Base-by-base conservation (phyloP, 257 asterid genomes). In the Solanum peruvianum region DNA sequence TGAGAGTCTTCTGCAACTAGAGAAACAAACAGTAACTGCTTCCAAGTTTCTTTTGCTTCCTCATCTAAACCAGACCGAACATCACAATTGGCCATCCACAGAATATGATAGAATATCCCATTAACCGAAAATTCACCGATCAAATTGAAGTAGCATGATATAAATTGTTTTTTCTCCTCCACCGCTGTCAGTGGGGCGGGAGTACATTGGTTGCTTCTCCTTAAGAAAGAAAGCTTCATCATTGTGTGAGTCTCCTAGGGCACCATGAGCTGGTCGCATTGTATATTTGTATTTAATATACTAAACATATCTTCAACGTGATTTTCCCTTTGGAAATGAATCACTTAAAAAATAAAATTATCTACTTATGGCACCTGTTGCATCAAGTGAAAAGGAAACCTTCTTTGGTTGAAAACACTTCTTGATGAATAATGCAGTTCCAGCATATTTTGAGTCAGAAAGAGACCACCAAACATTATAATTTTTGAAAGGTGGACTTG, bases 391-490 rank as follows among this genome's bases (percentile, higher is more conserved):
- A 92, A 95, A 96, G 31, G 91, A 93, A 77, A 96, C 98, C 88
- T 90, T 94, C 82, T 86, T 89, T 6, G 99, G 98, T 88, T 91
- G 91, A 90, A 94, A 95, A 84, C 98, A 94, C 89, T 92, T 94
- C 86, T 94, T 96, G 37, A 96, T 88, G 82, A 96, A 87, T 88
- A 96, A 87, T 60, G 95, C 98, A 89, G 99, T 96, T 87, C 99
- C 99, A 88, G 99, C 98, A 91, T 96, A 96, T 86, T 96, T 96
- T 83, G 96, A 87, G 91, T 96, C 98, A 3, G 99, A 94, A 87
- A 96, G 97, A 89, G 99, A 96, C 99, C 98, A 96, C 99, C 98
- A 96, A 60, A 95, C 94, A 16, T 92, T 88, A 85, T 93, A 96
- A 83, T 94, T 92, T 89, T 90, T 94, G 86, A 93, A 95, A 60